Percentiles rank a stretch among this genome's conserved stretches.
Conservation (phyloP, 805 yeast species). For the Zygotorulaspora sp. region DNA sequence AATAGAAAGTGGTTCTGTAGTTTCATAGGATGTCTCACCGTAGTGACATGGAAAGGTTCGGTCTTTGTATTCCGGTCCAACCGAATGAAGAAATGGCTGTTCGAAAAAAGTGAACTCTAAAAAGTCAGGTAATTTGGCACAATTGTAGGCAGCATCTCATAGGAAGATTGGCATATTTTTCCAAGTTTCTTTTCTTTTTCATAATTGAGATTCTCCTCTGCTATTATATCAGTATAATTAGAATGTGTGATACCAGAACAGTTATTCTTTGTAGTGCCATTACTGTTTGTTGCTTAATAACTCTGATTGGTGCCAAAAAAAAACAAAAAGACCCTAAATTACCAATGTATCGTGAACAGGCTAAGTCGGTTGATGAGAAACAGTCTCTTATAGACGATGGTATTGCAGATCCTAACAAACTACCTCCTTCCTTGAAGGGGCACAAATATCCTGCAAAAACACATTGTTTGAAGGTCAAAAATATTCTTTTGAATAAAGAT, state of each 20-base stretch:
- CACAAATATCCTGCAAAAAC: slow-evolving; percentile 76
- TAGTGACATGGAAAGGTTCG: too few species aligned
- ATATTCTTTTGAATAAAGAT: slow-evolving; percentile 34
- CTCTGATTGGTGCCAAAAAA: slow-evolving; percentile 6
- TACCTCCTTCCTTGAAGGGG: slow-evolving; percentile 22
- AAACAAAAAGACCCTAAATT: slow-evolving; percentile 2
- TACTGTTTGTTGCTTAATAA: slow-evolving; percentile 6
- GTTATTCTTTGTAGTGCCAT: slow-evolving; percentile 1
- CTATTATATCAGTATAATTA: not conserved
- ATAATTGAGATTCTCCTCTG: too few species aligned
- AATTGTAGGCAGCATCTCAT: too few species aligned
- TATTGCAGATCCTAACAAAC: slow-evolving; percentile 19
- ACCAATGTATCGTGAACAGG: not conserved
- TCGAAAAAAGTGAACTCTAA: too few species aligned
- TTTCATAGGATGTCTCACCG: too few species aligned
- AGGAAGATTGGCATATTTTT: too few species aligned
- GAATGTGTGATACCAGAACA: not conserved
- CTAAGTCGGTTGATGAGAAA: not conserved
- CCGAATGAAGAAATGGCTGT: too few species aligned
- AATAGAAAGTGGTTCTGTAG: not conserved
- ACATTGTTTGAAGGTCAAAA: slow-evolving; percentile 58
- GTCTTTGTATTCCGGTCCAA: too few species aligned
- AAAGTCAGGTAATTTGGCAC: too few species aligned
- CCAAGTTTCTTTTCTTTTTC: too few species aligned
- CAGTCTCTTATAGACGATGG: slow-evolving; percentile 1